These are phyloP conservation scores for Leucocoprinus leucothites DNA, from an alignment of 768 basidiomycete genomes.

Conservation along the genomic window DNA sequence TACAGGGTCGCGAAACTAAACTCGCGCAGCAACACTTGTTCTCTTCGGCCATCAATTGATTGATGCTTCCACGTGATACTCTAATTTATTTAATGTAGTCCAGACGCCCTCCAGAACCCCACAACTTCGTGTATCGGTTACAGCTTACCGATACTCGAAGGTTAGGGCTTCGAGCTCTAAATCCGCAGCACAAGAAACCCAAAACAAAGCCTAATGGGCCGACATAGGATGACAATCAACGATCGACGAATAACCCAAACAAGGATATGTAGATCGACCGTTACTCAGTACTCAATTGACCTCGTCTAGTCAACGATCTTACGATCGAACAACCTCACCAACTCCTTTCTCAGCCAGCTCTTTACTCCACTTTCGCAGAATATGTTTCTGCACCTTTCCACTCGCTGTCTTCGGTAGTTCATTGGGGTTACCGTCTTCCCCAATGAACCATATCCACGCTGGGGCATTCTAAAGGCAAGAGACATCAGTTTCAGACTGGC, in stretches of 20 bases:
- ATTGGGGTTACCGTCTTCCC: constrained; percentile 52
- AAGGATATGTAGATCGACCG: not conserved
- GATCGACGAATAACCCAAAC: not conserved
- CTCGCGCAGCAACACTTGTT: not conserved
- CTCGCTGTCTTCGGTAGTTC: constrained; percentile 85
- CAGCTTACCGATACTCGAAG: too few species aligned
- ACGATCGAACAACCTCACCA: constrained; percentile 28
- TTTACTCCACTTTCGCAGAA: constrained; percentile 67
- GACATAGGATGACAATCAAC: too few species aligned
- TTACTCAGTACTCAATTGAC: too few species aligned
- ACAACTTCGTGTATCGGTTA: too few species aligned
- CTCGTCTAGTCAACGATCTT: not conserved
- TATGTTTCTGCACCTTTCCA: constrained; percentile 83
- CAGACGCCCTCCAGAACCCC: too few species aligned
- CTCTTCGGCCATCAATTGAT: constrained; percentile 8
- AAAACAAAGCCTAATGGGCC: too few species aligned
- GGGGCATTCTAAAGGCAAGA: constrained; percentile 61
- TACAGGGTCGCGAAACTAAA: not conserved
- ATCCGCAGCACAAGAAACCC: too few species aligned
- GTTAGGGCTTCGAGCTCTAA: too few species aligned
- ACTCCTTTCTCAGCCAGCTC: constrained; percentile 44
- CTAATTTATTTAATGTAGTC: not conserved
- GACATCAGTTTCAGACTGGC: constrained; percentile 3
- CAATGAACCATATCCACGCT: constrained; percentile 80
- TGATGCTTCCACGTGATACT: constrained; percentile 9